phyloP scores from a whole-genome alignment of 257 asterid species.

The Solanum chmielewskii region DNA sequence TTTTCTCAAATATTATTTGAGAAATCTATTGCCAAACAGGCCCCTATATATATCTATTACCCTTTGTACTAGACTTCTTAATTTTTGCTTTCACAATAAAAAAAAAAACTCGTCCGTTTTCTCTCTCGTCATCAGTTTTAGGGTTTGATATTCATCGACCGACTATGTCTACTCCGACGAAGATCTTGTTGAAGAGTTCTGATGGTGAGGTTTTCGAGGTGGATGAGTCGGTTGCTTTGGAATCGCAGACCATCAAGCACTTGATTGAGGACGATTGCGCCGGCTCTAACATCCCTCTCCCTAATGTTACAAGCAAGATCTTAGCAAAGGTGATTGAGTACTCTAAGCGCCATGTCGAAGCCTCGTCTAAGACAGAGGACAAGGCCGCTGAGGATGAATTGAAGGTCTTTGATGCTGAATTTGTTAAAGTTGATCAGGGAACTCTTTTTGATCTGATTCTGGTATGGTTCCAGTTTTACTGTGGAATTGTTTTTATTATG shows the following conservation, averaged over 20 bases:
- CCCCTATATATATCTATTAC: background rate
- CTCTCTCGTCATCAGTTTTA: background rate
- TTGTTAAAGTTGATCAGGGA: constrained; percentile 47
- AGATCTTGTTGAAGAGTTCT: constrained; percentile 34
- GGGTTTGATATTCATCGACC: background rate
- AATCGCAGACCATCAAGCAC: constrained; percentile 41
- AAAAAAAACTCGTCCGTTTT: background rate
- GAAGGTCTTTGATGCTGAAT: constrained; percentile 32
- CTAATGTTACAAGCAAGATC: constrained; percentile 51
- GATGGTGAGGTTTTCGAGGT: constrained; percentile 51
- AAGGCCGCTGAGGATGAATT: constrained; percentile 27
- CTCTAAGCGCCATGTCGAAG: constrained; percentile 45
- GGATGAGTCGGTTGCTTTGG: constrained; percentile 37
- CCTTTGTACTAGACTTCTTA: too few species aligned
- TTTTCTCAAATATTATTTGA: too few species aligned
- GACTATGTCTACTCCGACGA: constrained; percentile 23
- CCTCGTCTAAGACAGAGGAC: constrained; percentile 17
- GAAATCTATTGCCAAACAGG: too few species aligned
- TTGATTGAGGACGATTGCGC: constrained; percentile 46
- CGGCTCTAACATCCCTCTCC: constrained; percentile 30
- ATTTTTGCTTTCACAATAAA: background rate
- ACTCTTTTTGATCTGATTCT: constrained; percentile 47
- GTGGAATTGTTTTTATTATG: background rate
- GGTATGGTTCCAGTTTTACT: constrained; percentile 12
- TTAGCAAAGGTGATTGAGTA: constrained; percentile 50